Evolutionary conservation across 75 land plant genomes (phyloP), one percentile per base, ranked within the genome.

Genomic region (Cryptomeria japonica): DNA sequence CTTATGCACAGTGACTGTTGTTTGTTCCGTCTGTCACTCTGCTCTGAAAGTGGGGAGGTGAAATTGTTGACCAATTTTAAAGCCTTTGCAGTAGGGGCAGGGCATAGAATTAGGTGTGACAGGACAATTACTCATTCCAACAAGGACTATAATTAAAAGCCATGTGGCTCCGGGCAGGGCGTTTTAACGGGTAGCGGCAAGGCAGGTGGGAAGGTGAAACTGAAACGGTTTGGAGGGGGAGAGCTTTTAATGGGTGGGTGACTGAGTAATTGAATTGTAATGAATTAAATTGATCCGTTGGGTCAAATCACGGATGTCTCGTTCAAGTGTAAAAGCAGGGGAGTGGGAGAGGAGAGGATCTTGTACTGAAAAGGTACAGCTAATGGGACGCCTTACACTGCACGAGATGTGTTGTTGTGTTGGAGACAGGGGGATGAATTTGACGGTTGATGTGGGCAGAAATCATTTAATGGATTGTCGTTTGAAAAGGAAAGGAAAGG

Each of bases 271-370:
- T 0, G 2, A 82, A 11, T 12, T 28, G 51, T n/a, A n/a, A n/a
- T n/a, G n/a, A 41, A 41, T 25, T 36, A 5, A 44, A 28, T 82
- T 44, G 32, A n/a, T 44, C 32, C 32, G 49, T 42, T 46, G 84
- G 46, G 84, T 82, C 84, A 46, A 82, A 82, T 82, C 84, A 82
- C 84, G 84, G 84, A 44, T 51, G 84, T 82, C 84, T 82, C 31
- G 49, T 12, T 80, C n/a, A 28, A 28, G 83, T 8, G 28, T 42
- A 41, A 80, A 25, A 41, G 46, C n/a, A 11, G 42, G 25, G 82
- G 22, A 39, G 82, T 13, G 82, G 41, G 84, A n/a, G 4, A 10
- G 1, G 84, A 11, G 84, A 80, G 83, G 28, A 82, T 82, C 84
- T 44, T 82, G 84, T 82, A 82, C 84, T 82, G 84, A 46, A 82